Evolutionary conservation across 768 basidiomycete genomes (phyloP), one percentile per base, ranked within the genome.

Genomic region (Tricholoma terreum): DNA sequence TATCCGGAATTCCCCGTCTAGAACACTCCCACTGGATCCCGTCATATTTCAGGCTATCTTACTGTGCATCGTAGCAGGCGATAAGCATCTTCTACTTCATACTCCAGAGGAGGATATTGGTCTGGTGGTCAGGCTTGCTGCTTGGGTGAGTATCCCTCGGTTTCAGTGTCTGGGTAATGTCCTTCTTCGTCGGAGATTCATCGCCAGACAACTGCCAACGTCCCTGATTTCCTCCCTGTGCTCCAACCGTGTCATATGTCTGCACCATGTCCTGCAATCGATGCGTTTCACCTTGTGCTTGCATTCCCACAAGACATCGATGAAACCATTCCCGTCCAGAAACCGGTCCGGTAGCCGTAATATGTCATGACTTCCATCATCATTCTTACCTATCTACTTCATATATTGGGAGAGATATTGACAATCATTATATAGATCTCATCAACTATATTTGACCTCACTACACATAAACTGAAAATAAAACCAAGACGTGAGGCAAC

Each of bases 1-100:
- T 56, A 67, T 87, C 52, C 80, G 75, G 36, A 62, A 73, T n/a
- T 67, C 71, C 6, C 69, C 72, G 24, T 73, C 80, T n/a, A 73
- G 70, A 8, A 66, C 73, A 50, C 67, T 86, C 14, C 85, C 85
- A 7, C 55, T 89, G 2, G 87, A 90, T 52, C 76, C 81, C 9
- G 79, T 83, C 52, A 78, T 89, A 40, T 70, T 90, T 19, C 86
- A 86, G 66, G 83, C 85, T 19, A 71, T 90, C 14, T 78, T 90
- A 30, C 78, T 86, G 3, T 87, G 81, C 66, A 74, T 90, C 48
- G 72, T 87, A 34, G 77, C 87, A 3, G 82, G 82, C 1, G 75
- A 85, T 62, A 84, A 80, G 60, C 77, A 89, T 67, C 71, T 91
- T 27, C 76, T 92, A 55, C 72, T 92, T 15, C 78, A 85, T 43